Evolutionary conservation across 352 stramenopile species (phyloP), one percentile per base, ranked within the genome.

Genomic region (Pythium folliculosum): DNA sequence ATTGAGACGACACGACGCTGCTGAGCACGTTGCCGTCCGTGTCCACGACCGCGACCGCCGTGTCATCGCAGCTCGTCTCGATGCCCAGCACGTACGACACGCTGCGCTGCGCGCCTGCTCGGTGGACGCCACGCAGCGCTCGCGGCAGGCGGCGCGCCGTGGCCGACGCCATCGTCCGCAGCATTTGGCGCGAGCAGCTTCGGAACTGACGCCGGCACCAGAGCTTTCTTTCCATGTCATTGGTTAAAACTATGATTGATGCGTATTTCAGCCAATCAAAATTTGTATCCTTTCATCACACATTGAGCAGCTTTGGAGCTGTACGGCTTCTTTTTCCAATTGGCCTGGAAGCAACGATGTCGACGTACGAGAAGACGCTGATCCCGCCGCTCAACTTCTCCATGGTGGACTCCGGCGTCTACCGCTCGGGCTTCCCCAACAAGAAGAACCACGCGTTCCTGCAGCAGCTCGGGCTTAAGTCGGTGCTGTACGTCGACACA

Each of bases 11-110:
- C 23, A 99, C 81, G 44, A 97, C 87, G 79, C 92, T 96, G 67
- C 92, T 96, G 1, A 99, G 75, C 51, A 99, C 97, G 16, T 78
- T 77, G 19, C 96, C 96, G 68, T 98, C 85, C 37, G 81, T 86
- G 52, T 95, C 80, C 21, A 99, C 77, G 37, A 99, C 81, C 7
- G 94, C 95, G 2, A 88, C 94, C 10, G 77, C 88, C 44, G 95
- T 99, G 75, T 99, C 96, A 75, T 99, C 95, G 72, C 96, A 99
- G 56, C 91, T 97, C 25, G 94, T 98, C 76, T 99, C 95, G 69
- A 99, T 98, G 21, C 97, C 95, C 55, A 99, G 76, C 10, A 99
- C 78, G 55, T 89, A 94, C 45, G 86, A 87, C 21, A 77, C 65
- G 22, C 40, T 47, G 50, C 67, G 67, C 50, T 32, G 47, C 1